phyloP scores from a whole-genome alignment of 1,284 basidiomycete genomes.

The Austroboletus rostrupii region DNA sequence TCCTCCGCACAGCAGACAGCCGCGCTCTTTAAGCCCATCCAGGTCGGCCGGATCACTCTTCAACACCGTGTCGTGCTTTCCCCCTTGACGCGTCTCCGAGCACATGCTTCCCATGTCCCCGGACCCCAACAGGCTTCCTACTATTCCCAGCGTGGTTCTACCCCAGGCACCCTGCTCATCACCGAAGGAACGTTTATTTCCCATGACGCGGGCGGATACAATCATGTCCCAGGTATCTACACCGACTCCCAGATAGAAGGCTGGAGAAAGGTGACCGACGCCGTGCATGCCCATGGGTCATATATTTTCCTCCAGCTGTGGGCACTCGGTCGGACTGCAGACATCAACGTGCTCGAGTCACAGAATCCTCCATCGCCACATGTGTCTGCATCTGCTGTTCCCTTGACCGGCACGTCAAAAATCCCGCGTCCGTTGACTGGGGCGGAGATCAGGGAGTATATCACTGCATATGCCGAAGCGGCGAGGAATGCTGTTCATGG shows the following conservation, averaged over 20 bases:
- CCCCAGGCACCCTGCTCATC: slow-evolving; percentile 30
- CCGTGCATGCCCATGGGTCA: slow-evolving; percentile 40
- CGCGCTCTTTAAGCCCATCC: slow-evolving; percentile 19
- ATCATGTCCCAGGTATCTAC: slow-evolving; percentile 25
- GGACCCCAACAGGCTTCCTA: slow-evolving; percentile 22
- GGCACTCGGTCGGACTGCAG: slow-evolving; percentile 38
- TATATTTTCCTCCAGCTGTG: slow-evolving; percentile 25
- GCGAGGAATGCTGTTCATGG: slow-evolving; percentile 22
- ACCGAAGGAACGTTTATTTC: slow-evolving; percentile 16
- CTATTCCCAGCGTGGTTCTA: slow-evolving; percentile 28
- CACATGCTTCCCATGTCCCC: slow-evolving; percentile 18
- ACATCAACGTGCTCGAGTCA: slow-evolving; percentile 21
- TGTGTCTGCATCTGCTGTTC: slow-evolving; percentile 40
- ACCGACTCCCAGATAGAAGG: slow-evolving; percentile 21
- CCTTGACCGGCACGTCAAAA: slow-evolving; percentile 23
- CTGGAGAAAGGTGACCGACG: slow-evolving; percentile 31
- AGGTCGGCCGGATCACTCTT: slow-evolving; percentile 28
- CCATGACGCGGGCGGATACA: slow-evolving; percentile 25
- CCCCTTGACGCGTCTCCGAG: slow-evolving; percentile 34
- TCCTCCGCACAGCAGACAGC: neutral
- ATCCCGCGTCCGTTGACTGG: slow-evolving; percentile 33
- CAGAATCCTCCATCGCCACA: slow-evolving; percentile 27
- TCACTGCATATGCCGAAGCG: slow-evolving; percentile 19
- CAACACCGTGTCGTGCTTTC: slow-evolving; percentile 32
- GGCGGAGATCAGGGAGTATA: slow-evolving; percentile 28